Evolutionary conservation across 208 protist species (phyloP), one percentile per base, ranked within the genome.

Genomic region (Leishmania arabica): DNA sequence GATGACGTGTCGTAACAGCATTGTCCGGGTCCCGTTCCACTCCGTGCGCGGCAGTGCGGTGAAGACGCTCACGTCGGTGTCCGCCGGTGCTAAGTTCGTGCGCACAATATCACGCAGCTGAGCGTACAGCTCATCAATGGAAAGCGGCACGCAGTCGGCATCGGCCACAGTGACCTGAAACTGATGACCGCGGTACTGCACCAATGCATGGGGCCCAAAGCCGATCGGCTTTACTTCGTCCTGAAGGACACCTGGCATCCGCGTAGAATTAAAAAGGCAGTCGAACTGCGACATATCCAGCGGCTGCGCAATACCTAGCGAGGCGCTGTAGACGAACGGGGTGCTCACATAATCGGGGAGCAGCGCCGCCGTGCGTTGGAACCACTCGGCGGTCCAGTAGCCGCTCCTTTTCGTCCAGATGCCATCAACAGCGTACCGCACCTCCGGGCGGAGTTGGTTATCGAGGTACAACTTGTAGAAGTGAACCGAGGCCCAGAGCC

Each of bases 251-350:
- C 95, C 93, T 2, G 95, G 93, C 31, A 95, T 81, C 40, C 95
- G 89, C 0, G 95, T 91, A 27, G 88, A 91, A 82, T 95, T 97
- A 81, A 97, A 96, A 65, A 98, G 85, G 80, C 89, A 91, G 79
- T 92, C 88, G 65, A 90, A 91, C 84, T 95, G 90, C 45, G 92
- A 95, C 85, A 96, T 91, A 77, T 98, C 93, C 40, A 96, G 86
- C 21, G 95, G 95, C 71, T 92, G 86, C 7, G 85, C 87, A 24
- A 93, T 79, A 66, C 88, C 86, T 56, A 86, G 83, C 0, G 95
- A 95, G 4, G 82, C 84, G 73, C 83, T 15, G 34, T 79, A 77
- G 65, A 91, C 78, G 42, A 96, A 84, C 19, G 92, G 86, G 6
- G 92, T 81, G 74, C 92, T 86, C 45, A 95, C 60, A 56, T 86